Conservation (phyloP, 768 basidiomycete species). For the Ramaria rubella region DNA sequence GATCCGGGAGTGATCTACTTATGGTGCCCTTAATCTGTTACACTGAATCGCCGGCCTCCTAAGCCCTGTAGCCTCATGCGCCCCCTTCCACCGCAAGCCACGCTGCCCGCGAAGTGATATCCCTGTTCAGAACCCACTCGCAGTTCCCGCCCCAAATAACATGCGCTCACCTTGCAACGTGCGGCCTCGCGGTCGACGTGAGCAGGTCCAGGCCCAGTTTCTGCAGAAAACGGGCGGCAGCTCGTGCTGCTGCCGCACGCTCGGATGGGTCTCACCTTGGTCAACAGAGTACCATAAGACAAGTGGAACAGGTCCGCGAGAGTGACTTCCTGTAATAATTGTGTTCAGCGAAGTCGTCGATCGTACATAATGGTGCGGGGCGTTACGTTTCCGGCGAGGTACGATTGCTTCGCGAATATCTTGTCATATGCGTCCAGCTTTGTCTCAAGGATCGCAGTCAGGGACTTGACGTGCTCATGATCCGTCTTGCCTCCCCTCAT, state of each 20-base stretch:
- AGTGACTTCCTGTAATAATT: slow-evolving; percentile 33
- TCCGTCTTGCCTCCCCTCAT: neutral
- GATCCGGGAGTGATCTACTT: neutral
- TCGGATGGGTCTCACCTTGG: slow-evolving; percentile 5
- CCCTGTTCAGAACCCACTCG: slow-evolving; percentile 47
- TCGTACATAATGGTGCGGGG: neutral
- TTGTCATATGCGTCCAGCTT: slow-evolving; percentile 47
- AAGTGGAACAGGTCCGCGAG: slow-evolving; percentile 56
- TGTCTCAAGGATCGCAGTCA: slow-evolving; percentile 22
- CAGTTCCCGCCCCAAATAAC: neutral
- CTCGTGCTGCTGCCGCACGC: neutral
- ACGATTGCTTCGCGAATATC: slow-evolving; percentile 46
- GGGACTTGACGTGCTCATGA: neutral
- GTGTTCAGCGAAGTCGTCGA: neutral
- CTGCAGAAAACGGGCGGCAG: neutral
- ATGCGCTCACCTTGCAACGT: slow-evolving; percentile 35
- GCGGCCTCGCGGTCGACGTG: slow-evolving; percentile 29
- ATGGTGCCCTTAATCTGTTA: neutral
- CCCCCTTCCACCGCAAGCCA: slow-evolving; percentile 44
- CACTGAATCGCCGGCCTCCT: neutral
- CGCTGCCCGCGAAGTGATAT: slow-evolving; percentile 36
- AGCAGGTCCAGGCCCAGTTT: slow-evolving; percentile 25
- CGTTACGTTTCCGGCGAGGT: slow-evolving; percentile 51
- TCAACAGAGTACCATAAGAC: slow-evolving; percentile 35
- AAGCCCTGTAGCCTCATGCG: slow-evolving; percentile 9